Evolutionary conservation across 108 stramenopile genomes (phyloP), one percentile per base, ranked within the genome.

Genomic region (Fragilaria crotonensis): DNA sequence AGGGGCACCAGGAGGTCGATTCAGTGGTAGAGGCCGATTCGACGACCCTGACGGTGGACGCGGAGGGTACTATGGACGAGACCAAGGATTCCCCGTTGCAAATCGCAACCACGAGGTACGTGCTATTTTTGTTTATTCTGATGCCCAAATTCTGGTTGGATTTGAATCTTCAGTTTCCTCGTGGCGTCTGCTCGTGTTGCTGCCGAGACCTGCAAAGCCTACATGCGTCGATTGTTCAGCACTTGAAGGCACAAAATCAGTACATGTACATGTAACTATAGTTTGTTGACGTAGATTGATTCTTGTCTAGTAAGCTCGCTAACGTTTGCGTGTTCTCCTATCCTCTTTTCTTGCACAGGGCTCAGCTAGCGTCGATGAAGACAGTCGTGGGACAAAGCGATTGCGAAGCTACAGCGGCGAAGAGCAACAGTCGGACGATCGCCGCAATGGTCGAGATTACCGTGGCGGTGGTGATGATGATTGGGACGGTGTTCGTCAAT

Each of bases 331-430:
- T 27, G 18, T 52, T 52, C 26, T 52, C 18, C n/a, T 23, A 18
- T 28, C 23, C 51, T 28, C 27, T 26, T 9, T 47, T 33, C 31
- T 25, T 61, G 17, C 56, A 31, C 30, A 52, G 52, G 51, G 56
- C 54, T 14, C 58, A 7, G 27, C 54, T 18, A 58, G 57, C 31
- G 67, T 61, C 44, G 66, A 62, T 7, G 64, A 67, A 30, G 45
- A 52, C 21, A 53, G 55, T 22, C 67, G 73, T n/a, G 73, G 73
- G 11, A 76, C 56, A 21, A 80, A 80, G 64, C 68, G 79, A 32
- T 45, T 60, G 46, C 64, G 60, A 14, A 5, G 3, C 1, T 45
- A 48, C 32, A 53, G 49, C 30, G 63, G 65, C 18, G 70, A 63
- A 1, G 44, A 58, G 14, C 29, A 5, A 5, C 49, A 58, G 48